Conservation (phyloP, 345 rosid species). For the Anacardium occidentale region DNA sequence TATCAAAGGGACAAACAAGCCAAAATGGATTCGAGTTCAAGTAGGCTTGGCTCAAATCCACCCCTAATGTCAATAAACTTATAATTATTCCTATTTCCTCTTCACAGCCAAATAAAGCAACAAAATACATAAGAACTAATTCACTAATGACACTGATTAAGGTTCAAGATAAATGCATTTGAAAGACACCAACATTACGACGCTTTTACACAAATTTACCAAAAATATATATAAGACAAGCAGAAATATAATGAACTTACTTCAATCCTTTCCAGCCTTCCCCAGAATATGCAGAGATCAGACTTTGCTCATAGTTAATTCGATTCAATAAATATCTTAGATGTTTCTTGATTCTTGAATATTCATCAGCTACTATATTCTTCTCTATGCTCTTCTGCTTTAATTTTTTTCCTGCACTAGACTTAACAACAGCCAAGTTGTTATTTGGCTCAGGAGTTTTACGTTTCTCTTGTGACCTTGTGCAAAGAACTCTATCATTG, state of each 20-base stretch:
- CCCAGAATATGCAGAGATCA: conserved; percentile 85
- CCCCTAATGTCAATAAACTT: neutral
- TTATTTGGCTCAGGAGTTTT: conserved; percentile 38
- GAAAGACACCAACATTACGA: conserved; percentile 2
- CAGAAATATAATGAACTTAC: conserved; percentile 37
- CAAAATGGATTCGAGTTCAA: no score
- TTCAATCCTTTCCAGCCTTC: conserved; percentile 99
- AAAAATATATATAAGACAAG: neutral
- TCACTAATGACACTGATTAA: neutral
- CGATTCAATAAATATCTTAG: conserved; percentile 71
- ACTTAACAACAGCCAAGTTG: conserved; percentile 28
- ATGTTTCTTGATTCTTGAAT: conserved; percentile 64
- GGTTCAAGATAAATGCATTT: conserved; percentile 12
- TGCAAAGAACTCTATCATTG: conserved; percentile 49
- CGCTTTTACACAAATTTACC: neutral
- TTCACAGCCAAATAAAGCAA: neutral
- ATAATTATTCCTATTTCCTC: neutral
- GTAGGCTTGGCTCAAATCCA: no score
- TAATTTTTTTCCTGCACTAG: conserved; percentile 36
- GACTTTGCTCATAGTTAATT: conserved; percentile 74
- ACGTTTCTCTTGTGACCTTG: conserved; percentile 39
- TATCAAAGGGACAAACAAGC: no score
- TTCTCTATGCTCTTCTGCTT: conserved; percentile 27
- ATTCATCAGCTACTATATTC: conserved; percentile 51
- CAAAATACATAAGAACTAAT: neutral